Percentiles rank a stretch among this genome's conserved stretches.
Evolutionary conservation across 1,284 basidiomycete species (phyloP).

Genomic region (Cystobasidium slooffiae): DNA sequence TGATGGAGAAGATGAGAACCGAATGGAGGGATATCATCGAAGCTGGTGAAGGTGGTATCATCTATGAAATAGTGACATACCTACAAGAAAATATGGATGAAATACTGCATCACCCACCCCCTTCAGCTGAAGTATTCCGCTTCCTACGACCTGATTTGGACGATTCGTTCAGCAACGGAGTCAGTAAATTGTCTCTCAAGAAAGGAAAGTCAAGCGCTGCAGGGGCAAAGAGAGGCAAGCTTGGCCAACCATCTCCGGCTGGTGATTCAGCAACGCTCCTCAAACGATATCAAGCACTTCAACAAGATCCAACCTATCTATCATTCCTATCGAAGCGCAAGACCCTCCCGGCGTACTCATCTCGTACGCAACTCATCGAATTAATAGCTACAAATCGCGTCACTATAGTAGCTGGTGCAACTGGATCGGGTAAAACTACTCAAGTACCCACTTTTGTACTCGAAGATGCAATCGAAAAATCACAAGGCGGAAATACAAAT

Average conservation of each 20-base stretch:
- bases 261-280: constrained; percentile 55
- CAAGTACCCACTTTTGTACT: constrained; percentile 60
- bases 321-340: constrained; percentile 66
- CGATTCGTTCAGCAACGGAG: background rate
- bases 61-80: constrained; percentile 74
- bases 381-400: constrained; percentile 69
- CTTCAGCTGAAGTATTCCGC: constrained; percentile 54
- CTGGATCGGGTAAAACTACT: constrained; percentile 87
- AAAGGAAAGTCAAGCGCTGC: background rate
- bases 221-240: background rate
- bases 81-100: constrained; percentile 62
- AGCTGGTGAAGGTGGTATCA: constrained; percentile 70
- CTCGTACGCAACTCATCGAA: constrained; percentile 68
- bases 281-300: constrained; percentile 15
- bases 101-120: constrained; percentile 55
- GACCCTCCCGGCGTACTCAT: constrained; percentile 75
- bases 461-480: constrained; percentile 72
- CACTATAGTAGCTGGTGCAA: constrained; percentile 80
- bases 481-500: constrained; percentile 69
- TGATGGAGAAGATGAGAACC: constrained; percentile 47
- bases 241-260: constrained; percentile 60
- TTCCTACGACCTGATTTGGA: constrained; percentile 48
- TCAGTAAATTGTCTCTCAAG: background rate
- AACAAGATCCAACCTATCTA: constrained; percentile 61
- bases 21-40: constrained; percentile 65